A percentile compares a stretch with the other conserved stretches of the same genome.
Conservation (phyloP, 768 basidiomycete species). For the Ephemerocybe angulata region DNA sequence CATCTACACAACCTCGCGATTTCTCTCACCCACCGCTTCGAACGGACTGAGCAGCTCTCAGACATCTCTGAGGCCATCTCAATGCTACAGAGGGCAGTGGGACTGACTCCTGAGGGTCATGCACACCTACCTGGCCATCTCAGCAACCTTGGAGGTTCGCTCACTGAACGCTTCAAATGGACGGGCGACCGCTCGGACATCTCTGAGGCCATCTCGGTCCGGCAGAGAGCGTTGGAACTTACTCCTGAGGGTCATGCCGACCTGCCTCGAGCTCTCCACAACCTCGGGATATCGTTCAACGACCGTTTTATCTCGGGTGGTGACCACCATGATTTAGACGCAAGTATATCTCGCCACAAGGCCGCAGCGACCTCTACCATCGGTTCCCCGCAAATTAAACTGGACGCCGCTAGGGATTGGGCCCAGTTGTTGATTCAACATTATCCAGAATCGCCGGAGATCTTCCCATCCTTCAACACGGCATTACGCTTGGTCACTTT, state of each 20-base stretch:
- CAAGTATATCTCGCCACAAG: not conserved
- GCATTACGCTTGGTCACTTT: not conserved
- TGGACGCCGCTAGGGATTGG: not conserved
- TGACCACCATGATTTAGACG: not conserved
- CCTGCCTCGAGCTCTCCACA: not conserved
- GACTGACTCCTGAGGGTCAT: not conserved
- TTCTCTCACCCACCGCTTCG: not conserved
- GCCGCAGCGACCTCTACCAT: not conserved
- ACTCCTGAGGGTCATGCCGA: not conserved
- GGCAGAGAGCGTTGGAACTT: not conserved
- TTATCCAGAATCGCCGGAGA: not conserved
- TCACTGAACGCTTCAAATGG: not conserved
- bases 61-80: not conserved
- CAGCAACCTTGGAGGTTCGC: not conserved
- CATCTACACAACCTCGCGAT: not conserved
- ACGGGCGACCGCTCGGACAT: not conserved
- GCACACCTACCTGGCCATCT: not conserved
- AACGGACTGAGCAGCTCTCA: not conserved
- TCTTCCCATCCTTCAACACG: not conserved
- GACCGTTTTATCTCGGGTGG: not conserved
- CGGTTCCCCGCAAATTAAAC: not conserved
- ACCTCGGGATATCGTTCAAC: not conserved
- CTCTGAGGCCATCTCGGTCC: not conserved
- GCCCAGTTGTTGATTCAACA: not conserved
- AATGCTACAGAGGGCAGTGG: not conserved